phyloP scores from a whole-genome alignment of 805 yeast species.

The Candida dendrica region DNA sequence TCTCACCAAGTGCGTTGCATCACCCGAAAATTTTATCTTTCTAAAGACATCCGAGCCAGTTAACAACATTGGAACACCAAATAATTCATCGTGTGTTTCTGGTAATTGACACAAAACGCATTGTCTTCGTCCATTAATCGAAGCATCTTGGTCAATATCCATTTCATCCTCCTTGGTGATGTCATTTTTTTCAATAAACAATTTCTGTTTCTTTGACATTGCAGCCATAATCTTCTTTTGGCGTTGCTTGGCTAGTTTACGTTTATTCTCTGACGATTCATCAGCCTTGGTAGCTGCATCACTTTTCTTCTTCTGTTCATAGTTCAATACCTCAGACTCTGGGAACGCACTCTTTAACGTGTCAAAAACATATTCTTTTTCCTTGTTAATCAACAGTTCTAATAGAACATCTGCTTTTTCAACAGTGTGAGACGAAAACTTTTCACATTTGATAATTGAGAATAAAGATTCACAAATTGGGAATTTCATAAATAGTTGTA shows the following conservation, averaged over 20 bases:
- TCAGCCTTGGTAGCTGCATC: conserved; percentile 23
- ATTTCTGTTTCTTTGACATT: conserved; percentile 66
- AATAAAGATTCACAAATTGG: conserved; percentile 54
- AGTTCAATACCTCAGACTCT: conserved; percentile 39
- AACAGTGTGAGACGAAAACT: conserved; percentile 40
- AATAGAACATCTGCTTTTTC: conserved; percentile 53
- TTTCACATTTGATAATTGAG: conserved; percentile 38
- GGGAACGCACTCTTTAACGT: conserved; percentile 54
- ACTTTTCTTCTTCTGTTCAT: conserved; percentile 36
- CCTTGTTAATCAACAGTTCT: conserved; percentile 42
- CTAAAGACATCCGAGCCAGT: conserved; percentile 26
- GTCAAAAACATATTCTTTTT: conserved; percentile 38
- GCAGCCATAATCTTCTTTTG: conserved; percentile 55
- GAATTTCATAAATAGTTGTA: conserved; percentile 41
- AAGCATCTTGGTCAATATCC: conserved; percentile 4
- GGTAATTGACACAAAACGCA: conserved; percentile 59
- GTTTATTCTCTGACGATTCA: conserved; percentile 50
- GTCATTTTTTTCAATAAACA: conserved; percentile 53
- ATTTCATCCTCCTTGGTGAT: conserved; percentile 29
- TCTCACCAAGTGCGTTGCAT: conserved; percentile 3
- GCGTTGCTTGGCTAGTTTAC: conserved; percentile 52
- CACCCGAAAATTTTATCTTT: conserved; percentile 15
- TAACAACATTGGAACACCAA: conserved; percentile 53
- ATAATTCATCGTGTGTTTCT: conserved; percentile 35
- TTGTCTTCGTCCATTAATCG: conserved; percentile 24